Conservation (phyloP, 1,139 yeast species). For the Magnusiomyces tetraspermus region DNA sequence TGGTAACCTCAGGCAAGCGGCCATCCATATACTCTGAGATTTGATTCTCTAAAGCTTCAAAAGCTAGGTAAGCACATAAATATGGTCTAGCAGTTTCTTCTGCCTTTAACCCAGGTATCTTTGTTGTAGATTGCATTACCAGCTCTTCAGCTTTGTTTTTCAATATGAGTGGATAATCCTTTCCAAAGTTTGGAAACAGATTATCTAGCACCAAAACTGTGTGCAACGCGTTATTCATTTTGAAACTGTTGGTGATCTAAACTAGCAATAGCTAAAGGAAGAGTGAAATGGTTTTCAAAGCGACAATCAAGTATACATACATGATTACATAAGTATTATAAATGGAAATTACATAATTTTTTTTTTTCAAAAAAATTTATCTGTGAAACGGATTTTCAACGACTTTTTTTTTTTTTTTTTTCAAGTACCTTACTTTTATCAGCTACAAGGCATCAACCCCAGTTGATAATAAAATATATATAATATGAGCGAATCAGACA, state of each 20-base stretch:
- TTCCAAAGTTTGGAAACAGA: neutral
- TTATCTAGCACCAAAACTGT: neutral
- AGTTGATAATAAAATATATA: neutral
- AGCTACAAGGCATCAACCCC: neutral
- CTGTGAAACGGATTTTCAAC: no score
- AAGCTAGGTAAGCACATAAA: conserved; percentile 29
- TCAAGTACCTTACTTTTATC: neutral
- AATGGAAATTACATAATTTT: neutral
- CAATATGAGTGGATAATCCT: neutral
- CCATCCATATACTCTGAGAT: conserved; percentile 8
- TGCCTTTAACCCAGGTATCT: conserved; percentile 21
- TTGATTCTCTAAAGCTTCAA: conserved; percentile 21
- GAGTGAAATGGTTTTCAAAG: neutral
- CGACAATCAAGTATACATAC: neutral
- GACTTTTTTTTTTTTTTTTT: neutral
- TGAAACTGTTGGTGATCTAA: no score
- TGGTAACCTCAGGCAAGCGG: conserved; percentile 19
- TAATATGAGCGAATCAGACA: neutral
- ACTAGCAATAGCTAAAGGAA: no score
- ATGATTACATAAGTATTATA: neutral
- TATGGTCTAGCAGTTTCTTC: conserved; percentile 29
- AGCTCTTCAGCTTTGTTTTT: conserved; percentile 4
- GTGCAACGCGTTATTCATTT: neutral
- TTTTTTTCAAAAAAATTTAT: no score
- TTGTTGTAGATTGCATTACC: conserved; percentile 17